Conservation (phyloP, 78 protist genomes). For the Dictyostelium discoideum region DNA sequence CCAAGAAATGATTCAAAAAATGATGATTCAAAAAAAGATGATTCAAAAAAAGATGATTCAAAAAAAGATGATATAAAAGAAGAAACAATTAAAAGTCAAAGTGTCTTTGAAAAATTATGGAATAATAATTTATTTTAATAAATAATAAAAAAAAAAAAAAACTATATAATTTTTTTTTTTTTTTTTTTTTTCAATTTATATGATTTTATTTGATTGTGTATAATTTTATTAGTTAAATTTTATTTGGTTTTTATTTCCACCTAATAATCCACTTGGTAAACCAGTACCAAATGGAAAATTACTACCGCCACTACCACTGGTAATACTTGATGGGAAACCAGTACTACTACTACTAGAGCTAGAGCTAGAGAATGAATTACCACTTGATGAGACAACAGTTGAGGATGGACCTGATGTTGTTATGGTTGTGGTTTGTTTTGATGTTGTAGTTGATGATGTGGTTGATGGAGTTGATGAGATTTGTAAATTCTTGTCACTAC, state of each 20-base stretch:
- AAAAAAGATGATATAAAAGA: background rate
- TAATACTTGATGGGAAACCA: background rate
- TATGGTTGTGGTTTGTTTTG: background rate
- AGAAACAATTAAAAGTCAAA: background rate
- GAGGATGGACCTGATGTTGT: background rate
- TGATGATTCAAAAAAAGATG: background rate
- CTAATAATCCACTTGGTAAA: too few relatives aligned
- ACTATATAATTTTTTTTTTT: too few relatives aligned
- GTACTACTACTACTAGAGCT: background rate
- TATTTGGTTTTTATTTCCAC: background rate
- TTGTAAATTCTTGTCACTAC: background rate
- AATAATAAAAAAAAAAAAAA: too few relatives aligned
- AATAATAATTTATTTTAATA: constrained; percentile 3
- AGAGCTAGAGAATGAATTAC: background rate
- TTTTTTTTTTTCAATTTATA: too few relatives aligned
- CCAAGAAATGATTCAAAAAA: background rate
- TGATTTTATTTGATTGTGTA: too few relatives aligned
- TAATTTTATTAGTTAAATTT: background rate
- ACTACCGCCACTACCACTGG: background rate
- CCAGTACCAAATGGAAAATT: background rate
- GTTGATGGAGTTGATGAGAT: background rate
- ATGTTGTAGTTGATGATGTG: background rate
- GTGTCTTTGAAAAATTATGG: background rate
- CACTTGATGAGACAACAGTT: background rate
- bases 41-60: background rate